Evolutionary conservation across 106 monocot genomes (phyloP).

Genomic region (Dendrobium nobile): DNA sequence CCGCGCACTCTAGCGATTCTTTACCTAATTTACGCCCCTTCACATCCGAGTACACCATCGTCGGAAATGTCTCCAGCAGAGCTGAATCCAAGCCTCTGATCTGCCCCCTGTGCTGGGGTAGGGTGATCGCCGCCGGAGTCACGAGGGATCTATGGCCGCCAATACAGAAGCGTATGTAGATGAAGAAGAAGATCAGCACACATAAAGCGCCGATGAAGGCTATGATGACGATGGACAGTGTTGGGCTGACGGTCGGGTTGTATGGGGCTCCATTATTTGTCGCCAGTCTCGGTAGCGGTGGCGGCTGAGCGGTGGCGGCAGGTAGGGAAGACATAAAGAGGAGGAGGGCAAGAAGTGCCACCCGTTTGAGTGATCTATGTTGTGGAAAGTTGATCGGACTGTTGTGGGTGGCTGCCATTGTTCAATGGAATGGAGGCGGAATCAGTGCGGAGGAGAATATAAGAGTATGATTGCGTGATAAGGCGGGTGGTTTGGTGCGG

Average conservation of each 20-base stretch:
- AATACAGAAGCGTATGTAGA: slow-evolving; percentile 17
- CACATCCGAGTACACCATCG: slow-evolving; percentile 14
- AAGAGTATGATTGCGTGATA: too few species aligned
- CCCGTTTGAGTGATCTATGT: too few species aligned
- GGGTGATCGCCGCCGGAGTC: neutral
- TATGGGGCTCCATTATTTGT: neutral
- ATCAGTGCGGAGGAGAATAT: too few species aligned
- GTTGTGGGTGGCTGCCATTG: too few species aligned
- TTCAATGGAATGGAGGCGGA: too few species aligned
- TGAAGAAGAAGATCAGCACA: slow-evolving; percentile 11
- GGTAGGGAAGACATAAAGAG: neutral
- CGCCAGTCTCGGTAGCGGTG: too few species aligned
- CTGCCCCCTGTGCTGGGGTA: neutral
- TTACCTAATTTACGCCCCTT: slow-evolving; percentile 14
- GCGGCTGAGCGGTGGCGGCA: neutral
- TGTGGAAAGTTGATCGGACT: too few species aligned
- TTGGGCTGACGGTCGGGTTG: slow-evolving; percentile 5
- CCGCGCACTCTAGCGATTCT: slow-evolving; percentile 39
- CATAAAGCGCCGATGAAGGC: slow-evolving; percentile 11
- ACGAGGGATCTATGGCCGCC: slow-evolving; percentile 4
- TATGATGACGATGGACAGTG: slow-evolving; percentile 8
- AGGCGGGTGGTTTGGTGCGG: too few species aligned
- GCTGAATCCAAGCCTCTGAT: slow-evolving; percentile 15
- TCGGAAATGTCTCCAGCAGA: slow-evolving; percentile 21
- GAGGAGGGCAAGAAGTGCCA: neutral